Conservation (phyloP, 2,329 filamentous ascomycete genomes). For the Cryphonectria japonica region DNA sequence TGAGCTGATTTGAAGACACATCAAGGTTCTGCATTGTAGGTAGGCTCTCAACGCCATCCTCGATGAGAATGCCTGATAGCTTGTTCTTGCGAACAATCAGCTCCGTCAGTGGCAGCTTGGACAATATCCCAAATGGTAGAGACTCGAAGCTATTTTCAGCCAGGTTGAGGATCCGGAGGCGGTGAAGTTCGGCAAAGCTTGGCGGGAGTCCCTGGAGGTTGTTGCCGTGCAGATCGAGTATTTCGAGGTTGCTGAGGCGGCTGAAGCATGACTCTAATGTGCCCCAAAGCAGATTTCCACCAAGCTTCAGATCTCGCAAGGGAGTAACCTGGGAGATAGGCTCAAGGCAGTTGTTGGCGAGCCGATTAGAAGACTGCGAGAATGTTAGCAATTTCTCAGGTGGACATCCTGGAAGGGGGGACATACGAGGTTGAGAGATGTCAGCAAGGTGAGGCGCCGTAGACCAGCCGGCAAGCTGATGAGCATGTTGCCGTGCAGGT, state of each 20-base stretch:
- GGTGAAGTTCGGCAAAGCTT: slow-evolving; percentile 66
- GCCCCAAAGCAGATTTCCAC: slow-evolving; percentile 75
- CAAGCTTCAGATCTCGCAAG: slow-evolving; percentile 80
- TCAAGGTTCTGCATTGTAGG: slow-evolving; percentile 75
- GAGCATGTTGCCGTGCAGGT: slow-evolving; percentile 85
- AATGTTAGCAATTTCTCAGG: slow-evolving; percentile 33
- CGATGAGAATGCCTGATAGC: slow-evolving; percentile 73
- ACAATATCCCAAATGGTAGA: slow-evolving; percentile 72
- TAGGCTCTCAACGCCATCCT: slow-evolving; percentile 60
- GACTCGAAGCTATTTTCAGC: slow-evolving; percentile 76
- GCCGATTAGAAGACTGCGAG: slow-evolving; percentile 74
- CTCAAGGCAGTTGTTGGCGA: slow-evolving; percentile 73
- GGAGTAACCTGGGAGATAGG: slow-evolving; percentile 73
- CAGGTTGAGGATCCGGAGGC: slow-evolving; percentile 77
- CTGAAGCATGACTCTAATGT: slow-evolving; percentile 66
- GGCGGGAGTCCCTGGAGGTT: slow-evolving; percentile 72
- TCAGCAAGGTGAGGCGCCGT: slow-evolving; percentile 72
- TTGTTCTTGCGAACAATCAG: slow-evolving; percentile 78
- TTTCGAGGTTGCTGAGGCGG: slow-evolving; percentile 71
- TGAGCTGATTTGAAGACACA: slow-evolving; percentile 75
- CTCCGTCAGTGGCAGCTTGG: slow-evolving; percentile 71
- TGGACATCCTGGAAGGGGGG: slow-evolving; percentile 22
- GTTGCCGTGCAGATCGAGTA: slow-evolving; percentile 82
- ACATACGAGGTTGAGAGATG: slow-evolving; percentile 78
- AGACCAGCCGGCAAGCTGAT: slow-evolving; percentile 74